Evolutionary conservation across 2,329 filamentous ascomycete species (phyloP).

Genomic region (Rasamsonia emersonii): DNA sequence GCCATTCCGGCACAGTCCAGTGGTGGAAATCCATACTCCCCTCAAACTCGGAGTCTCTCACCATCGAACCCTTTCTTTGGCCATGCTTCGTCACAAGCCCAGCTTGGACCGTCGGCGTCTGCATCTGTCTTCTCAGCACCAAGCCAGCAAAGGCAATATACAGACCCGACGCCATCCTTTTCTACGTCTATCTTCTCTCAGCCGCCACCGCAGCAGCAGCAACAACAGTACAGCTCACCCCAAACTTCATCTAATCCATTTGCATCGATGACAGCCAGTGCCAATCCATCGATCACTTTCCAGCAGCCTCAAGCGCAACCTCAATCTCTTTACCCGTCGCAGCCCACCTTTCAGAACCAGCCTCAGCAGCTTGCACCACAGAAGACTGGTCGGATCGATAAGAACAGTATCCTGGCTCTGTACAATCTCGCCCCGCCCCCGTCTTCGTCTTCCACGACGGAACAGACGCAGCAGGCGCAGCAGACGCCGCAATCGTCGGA

Average conservation of each 20-base stretch:
- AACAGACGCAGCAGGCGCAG: constrained; percentile 22
- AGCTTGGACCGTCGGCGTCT: constrained; percentile 10
- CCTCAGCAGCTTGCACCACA: constrained; percentile 29
- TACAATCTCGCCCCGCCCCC: constrained; percentile 36
- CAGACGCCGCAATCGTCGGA: constrained; percentile 11
- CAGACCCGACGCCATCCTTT: constrained; percentile 17
- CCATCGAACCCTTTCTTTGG: constrained; percentile 30
- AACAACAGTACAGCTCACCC: constrained; percentile 12
- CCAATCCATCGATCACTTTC: constrained; percentile 16
- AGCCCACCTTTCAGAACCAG: constrained; percentile 10
- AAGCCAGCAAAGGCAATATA: not conserved
- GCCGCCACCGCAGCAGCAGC: constrained; percentile 15
- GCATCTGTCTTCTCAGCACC: too few relatives aligned
- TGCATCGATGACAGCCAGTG: constrained; percentile 19
- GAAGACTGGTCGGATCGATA: constrained; percentile 36
- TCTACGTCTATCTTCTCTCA: constrained; percentile 19
- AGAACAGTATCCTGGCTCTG: constrained; percentile 38
- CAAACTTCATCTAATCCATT: constrained; percentile 24
- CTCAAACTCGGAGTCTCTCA: constrained; percentile 15
- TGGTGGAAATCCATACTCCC: constrained; percentile 16
- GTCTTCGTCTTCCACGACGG: constrained; percentile 21
- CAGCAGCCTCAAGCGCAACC: constrained; percentile 15
- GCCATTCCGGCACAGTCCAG: constrained; percentile 18
- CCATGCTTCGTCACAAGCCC: constrained; percentile 17
- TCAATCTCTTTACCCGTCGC: constrained; percentile 14